A percentile compares a stretch with the other conserved stretches of the same genome.
phyloP scores from a whole-genome alignment of 139 green algal species.

The Haematococcus sp. region DNA sequence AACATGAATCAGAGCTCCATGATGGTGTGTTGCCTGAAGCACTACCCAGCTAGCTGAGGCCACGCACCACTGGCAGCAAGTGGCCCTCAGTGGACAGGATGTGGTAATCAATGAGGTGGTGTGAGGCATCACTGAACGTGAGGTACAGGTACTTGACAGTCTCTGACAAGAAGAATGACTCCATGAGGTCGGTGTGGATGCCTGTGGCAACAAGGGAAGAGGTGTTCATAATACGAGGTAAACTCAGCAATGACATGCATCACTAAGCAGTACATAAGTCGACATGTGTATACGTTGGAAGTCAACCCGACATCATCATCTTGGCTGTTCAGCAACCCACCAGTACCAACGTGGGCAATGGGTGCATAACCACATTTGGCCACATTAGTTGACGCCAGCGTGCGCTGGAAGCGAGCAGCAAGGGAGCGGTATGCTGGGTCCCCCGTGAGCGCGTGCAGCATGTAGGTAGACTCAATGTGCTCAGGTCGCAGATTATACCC shows the following conservation, averaged over 20 bases:
- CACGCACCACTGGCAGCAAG: slow-evolving; percentile 44
- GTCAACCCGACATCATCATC: too few species aligned
- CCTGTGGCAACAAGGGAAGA: slow-evolving; percentile 16
- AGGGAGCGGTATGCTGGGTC: slow-evolving; percentile 40
- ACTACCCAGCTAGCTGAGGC: too few species aligned
- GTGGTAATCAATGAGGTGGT: slow-evolving; percentile 46
- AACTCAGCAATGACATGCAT: too few species aligned
- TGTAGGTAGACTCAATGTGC: slow-evolving; percentile 87
- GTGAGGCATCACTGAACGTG: slow-evolving; percentile 47
- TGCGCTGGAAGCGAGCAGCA: slow-evolving; percentile 36
- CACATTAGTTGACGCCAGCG: slow-evolving; percentile 32
- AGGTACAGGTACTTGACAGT: slow-evolving; percentile 91
- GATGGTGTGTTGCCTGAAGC: too few species aligned
- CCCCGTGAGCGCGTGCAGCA: slow-evolving; percentile 71
- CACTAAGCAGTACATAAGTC: too few species aligned
- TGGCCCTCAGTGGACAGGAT: slow-evolving; percentile 69
- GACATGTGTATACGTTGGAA: too few species aligned
- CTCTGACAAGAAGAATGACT: slow-evolving; percentile 90
- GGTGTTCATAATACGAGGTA: too few species aligned
- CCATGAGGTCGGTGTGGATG: slow-evolving; percentile 77
- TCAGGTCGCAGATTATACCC: slow-evolving; percentile 81
- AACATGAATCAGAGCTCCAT: too few species aligned
- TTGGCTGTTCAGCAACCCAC: too few species aligned
- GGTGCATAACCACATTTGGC: slow-evolving; percentile 64
- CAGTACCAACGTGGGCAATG: slow-evolving; percentile 62